These are phyloP conservation scores for Sindora glabra DNA, from an alignment of 306 rosid species.

Conservation along the genomic window DNA sequence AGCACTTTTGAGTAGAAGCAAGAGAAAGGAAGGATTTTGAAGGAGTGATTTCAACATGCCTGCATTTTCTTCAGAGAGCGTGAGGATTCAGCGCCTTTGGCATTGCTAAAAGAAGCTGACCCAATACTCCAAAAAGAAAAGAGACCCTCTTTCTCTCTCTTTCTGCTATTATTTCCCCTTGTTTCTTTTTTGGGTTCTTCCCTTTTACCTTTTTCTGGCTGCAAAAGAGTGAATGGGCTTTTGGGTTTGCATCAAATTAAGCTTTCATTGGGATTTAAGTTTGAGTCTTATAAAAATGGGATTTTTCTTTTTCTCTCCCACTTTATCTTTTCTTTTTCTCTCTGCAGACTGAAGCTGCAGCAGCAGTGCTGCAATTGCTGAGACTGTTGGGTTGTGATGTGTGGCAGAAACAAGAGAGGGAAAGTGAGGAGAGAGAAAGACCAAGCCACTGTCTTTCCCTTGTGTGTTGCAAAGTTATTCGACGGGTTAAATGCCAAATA, in stretches of 20 bases:
- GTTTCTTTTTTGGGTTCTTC: conserved; percentile 29
- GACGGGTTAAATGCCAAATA: conserved; percentile 29
- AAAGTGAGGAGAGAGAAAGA: background rate
- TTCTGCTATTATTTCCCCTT: conserved; percentile 21
- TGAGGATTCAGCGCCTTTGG: conserved; percentile 40
- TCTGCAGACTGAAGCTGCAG: conserved; percentile 38
- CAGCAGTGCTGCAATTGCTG: conserved; percentile 64
- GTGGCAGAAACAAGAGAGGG: conserved; percentile 53
- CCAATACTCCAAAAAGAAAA: conserved; percentile 44
- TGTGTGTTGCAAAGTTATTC: conserved; percentile 24
- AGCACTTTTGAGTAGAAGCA: conserved; percentile 2
- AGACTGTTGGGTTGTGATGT: conserved; percentile 80
- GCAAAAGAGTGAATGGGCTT: conserved; percentile 29
- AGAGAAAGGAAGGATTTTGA: conserved; percentile 17
- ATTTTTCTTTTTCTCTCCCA: background rate
- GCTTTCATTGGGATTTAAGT: conserved; percentile 28
- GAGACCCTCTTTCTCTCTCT: conserved; percentile 29
- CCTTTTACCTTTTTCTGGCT: conserved; percentile 22
- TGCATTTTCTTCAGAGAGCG: conserved; percentile 51
- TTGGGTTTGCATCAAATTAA: conserved; percentile 49
- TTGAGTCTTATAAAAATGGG: conserved; percentile 18
- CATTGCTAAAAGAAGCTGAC: conserved; percentile 63
- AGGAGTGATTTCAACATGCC: conserved; percentile 42
- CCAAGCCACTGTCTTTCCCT: conserved; percentile 7
- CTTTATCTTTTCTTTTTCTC: too few relatives aligned